Evolutionary conservation across 495 filamentous ascomycete genomes (phyloP).

Genomic region (Penicillium paxilli): DNA sequence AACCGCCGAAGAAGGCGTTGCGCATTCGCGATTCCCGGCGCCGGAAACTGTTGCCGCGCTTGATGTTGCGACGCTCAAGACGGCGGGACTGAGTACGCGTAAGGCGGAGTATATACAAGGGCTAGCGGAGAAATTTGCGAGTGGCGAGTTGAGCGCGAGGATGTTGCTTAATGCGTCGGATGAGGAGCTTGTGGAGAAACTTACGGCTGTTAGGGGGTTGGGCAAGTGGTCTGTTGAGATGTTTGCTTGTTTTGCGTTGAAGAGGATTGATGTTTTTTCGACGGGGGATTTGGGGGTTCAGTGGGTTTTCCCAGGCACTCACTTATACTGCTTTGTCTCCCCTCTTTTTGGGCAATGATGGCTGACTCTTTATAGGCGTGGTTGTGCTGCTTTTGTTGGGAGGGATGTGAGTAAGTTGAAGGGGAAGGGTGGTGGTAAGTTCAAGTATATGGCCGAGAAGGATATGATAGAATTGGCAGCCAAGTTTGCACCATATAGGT

Average conservation of each 20-base stretch:
- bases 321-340: no score
- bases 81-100: slow-evolving; percentile 83
- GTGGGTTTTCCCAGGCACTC: no score
- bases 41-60: slow-evolving; percentile 67
- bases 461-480: slow-evolving; percentile 87
- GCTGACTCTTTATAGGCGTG: slow-evolving; percentile 51
- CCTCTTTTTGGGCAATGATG: background rate
- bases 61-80: slow-evolving; percentile 64
- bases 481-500: slow-evolving; percentile 81
- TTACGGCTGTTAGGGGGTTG: slow-evolving; percentile 84
- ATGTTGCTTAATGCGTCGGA: slow-evolving; percentile 77
- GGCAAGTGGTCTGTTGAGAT: slow-evolving; percentile 94
- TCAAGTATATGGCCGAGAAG: slow-evolving; percentile 93
- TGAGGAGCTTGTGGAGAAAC: slow-evolving; percentile 77
- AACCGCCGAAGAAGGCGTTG: slow-evolving; percentile 13
- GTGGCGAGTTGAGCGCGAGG: slow-evolving; percentile 69
- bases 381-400: slow-evolving; percentile 86
- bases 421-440: slow-evolving; percentile 79
- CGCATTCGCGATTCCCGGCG: slow-evolving; percentile 62
- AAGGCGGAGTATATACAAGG: slow-evolving; percentile 95
- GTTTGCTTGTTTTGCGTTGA: slow-evolving; percentile 91
- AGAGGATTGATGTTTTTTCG: slow-evolving; percentile 91
- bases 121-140: slow-evolving; percentile 76
- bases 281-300: slow-evolving; percentile 93
- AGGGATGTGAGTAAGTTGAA: slow-evolving; percentile 82